Evolutionary conservation across 768 basidiomycete genomes (phyloP).

Genomic region (Mycena leptocephala): DNA sequence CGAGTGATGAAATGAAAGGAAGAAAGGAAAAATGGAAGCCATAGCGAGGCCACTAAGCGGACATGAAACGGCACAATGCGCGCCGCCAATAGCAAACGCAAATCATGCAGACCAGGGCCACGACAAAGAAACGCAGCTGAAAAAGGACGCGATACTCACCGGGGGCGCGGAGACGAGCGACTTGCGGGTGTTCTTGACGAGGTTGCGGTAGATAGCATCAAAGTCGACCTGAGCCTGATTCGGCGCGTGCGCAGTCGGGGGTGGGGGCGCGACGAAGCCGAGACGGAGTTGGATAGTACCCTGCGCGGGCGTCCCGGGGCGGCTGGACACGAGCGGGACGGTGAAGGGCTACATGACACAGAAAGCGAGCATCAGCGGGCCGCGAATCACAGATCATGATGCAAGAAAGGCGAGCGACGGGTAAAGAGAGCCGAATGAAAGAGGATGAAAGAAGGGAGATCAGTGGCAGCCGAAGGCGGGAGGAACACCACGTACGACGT

Average conservation of each 20-base stretch:
- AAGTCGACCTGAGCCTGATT: slow-evolving; percentile 58
- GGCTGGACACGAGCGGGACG: slow-evolving; percentile 58
- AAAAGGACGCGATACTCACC: slow-evolving; percentile 59
- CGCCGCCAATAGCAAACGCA: not conserved
- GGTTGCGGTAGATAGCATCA: slow-evolving; percentile 74
- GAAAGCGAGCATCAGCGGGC: not conserved
- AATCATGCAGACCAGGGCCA: not conserved
- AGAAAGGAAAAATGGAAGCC: not conserved
- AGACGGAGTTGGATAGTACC: slow-evolving; percentile 63
- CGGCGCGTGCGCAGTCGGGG: slow-evolving; percentile 56
- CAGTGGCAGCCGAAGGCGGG: not conserved
- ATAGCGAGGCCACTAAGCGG: not conserved
- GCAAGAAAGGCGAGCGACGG: not conserved
- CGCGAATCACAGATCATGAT: not conserved
- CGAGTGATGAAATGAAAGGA: not conserved
- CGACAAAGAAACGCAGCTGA: not conserved
- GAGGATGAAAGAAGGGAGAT: not conserved
- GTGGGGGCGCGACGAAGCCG: slow-evolving; percentile 63
- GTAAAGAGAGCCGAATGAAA: not conserved
- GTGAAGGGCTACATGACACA: slow-evolving; percentile 49
- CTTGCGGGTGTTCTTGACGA: slow-evolving; percentile 75
- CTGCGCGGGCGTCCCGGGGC: slow-evolving; percentile 56
- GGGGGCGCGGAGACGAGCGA: slow-evolving; percentile 86
- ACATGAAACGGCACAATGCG: not conserved
- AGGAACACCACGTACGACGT: slow-evolving; percentile 68